Evolutionary conservation across 352 stramenopile species (phyloP).

Genomic region (Phytophthora palmivora): DNA sequence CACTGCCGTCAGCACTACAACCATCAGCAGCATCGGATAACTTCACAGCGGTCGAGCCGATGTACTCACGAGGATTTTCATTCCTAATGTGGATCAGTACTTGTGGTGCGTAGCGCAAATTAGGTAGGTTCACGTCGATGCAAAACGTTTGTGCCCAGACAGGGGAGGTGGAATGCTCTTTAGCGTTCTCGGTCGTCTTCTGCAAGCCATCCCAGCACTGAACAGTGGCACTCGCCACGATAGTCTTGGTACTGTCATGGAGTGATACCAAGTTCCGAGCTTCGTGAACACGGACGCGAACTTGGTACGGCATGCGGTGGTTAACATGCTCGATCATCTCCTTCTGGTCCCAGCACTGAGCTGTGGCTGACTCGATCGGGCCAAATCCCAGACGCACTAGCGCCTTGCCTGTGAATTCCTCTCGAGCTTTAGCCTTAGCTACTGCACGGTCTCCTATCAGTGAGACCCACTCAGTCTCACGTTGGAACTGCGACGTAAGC

Average conservation of each 20-base stretch:
- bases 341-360: slow-evolving; percentile 63
- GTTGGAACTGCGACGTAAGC: slow-evolving; percentile 49
- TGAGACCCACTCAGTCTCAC: slow-evolving; percentile 62
- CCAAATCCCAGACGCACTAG: slow-evolving; percentile 79
- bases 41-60: slow-evolving; percentile 44
- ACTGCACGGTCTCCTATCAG: slow-evolving; percentile 72
- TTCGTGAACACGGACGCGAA: slow-evolving; percentile 76
- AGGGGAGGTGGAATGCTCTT: slow-evolving; percentile 36
- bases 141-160: slow-evolving; percentile 68
- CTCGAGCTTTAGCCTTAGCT: slow-evolving; percentile 48
- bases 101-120: slow-evolving; percentile 57
- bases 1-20: slow-evolving; percentile 22
- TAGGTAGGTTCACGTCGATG: slow-evolving; percentile 77
- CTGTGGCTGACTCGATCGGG: slow-evolving; percentile 50
- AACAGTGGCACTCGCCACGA: slow-evolving; percentile 62
- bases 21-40: slow-evolving; percentile 21
- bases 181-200: slow-evolving; percentile 32
- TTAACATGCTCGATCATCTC: slow-evolving; percentile 66
- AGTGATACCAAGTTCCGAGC: slow-evolving; percentile 44
- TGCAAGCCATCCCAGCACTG: slow-evolving; percentile 68
- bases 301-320: slow-evolving; percentile 70
- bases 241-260: slow-evolving; percentile 43
- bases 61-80: slow-evolving; percentile 48
- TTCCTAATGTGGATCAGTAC: slow-evolving; percentile 72
- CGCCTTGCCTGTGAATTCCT: slow-evolving; percentile 72